phyloP scores from a whole-genome alignment of 148 eudicot genomes.

The Rhododendron ovatum region DNA sequence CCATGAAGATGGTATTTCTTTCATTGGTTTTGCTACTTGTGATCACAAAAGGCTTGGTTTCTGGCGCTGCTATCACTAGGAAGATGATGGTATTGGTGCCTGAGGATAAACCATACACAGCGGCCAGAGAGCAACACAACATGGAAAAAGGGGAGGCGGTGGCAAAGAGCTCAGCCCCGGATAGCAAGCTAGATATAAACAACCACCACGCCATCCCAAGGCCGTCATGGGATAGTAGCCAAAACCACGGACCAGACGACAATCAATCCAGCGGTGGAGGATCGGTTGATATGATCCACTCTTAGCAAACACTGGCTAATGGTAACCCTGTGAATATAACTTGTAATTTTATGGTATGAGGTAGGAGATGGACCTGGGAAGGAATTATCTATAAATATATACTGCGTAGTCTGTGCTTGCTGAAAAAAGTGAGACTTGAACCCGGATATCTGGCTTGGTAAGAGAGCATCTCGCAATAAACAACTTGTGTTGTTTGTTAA shows the following conservation, averaged over 20 bases:
- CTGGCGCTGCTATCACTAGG: not conserved
- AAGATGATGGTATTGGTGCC: not conserved
- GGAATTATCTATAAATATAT: too few species aligned
- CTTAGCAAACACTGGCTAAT: not conserved
- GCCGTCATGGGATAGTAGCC: constrained; percentile 9
- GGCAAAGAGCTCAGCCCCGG: not conserved
- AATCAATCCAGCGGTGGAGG: not conserved
- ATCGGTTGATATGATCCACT: not conserved
- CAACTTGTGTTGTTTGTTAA: not conserved
- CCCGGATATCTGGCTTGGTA: not conserved
- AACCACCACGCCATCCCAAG: constrained; percentile 22
- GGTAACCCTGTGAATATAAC: not conserved
- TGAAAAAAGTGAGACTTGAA: not conserved
- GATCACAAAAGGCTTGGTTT: not conserved
- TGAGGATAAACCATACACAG: not conserved
- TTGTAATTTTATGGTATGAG: not conserved
- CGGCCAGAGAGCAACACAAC: not conserved
- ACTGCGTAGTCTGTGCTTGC: not conserved
- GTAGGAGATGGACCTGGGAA: not conserved
- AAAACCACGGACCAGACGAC: not conserved
- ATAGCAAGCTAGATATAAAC: not conserved
- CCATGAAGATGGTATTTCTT: not conserved
- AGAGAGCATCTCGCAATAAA: not conserved
- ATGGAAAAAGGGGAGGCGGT: not conserved
- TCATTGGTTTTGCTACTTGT: constrained; percentile 5